phyloP scores from a whole-genome alignment of 306 rosid genomes.

The Trifolium dubium region DNA sequence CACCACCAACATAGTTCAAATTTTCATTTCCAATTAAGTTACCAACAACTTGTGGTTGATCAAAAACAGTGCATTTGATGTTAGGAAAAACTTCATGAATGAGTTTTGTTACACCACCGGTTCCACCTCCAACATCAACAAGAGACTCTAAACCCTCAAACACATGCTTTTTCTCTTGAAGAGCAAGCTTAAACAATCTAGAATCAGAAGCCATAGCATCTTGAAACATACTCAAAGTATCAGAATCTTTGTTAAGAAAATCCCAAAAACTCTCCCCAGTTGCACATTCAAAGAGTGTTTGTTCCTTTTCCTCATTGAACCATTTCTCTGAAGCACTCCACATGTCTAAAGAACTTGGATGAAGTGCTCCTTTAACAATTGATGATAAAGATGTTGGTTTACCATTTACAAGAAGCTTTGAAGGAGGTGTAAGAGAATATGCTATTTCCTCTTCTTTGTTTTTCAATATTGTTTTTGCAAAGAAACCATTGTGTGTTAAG shows the following conservation, averaged over 20 bases:
- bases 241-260: slow-evolving; percentile 31
- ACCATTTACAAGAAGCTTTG: slow-evolving; percentile 50
- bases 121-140: background rate
- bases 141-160: background rate
- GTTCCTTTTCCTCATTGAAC: slow-evolving; percentile 39
- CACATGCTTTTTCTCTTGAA: slow-evolving; percentile 36
- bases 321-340: slow-evolving; percentile 46
- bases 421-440: slow-evolving; percentile 53
- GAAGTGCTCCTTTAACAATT: slow-evolving; percentile 22
- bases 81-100: background rate
- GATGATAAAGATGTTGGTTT: slow-evolving; percentile 34
- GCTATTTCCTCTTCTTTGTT: slow-evolving; percentile 33
- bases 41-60: background rate
- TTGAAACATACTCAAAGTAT: slow-evolving; percentile 21
- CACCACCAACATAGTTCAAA: background rate
- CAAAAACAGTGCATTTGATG: background rate
- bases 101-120: background rate
- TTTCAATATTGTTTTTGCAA: slow-evolving; percentile 28
- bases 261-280: slow-evolving; percentile 50
- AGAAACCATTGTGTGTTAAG: slow-evolving; percentile 52
- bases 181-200: slow-evolving; percentile 45
- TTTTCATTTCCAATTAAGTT: background rate
- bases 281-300: slow-evolving; percentile 40
- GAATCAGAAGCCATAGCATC: slow-evolving; percentile 59
- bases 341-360: slow-evolving; percentile 26